phyloP scores from a whole-genome alignment of 331 rosid species.

The Acacia concinna region DNA sequence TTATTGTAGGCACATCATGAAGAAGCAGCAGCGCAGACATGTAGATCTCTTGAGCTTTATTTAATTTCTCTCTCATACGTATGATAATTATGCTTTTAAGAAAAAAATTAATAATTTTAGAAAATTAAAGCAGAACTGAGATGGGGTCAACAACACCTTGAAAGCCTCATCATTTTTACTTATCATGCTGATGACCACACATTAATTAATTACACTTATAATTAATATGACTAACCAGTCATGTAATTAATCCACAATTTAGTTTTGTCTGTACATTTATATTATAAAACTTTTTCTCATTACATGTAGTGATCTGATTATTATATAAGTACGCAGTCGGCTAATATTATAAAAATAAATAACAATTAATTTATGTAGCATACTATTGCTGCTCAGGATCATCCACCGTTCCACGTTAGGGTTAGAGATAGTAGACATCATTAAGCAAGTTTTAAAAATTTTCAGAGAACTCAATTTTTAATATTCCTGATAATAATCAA shows the following conservation, averaged over 20 bases:
- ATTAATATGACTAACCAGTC: too few species aligned
- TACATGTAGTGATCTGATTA: not conserved
- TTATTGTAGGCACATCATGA: conserved; percentile 34
- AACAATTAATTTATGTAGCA: not conserved
- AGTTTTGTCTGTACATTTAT: not conserved
- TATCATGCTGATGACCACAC: conserved; percentile 32
- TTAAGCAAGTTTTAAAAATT: conserved; percentile 3
- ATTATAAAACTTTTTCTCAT: not conserved
- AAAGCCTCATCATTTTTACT: conserved; percentile 33
- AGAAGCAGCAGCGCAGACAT: conserved; percentile 43
- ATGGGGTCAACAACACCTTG: conserved; percentile 43
- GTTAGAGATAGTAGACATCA: not conserved
- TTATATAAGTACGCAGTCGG: not conserved
- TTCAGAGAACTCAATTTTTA: conserved; percentile 11
- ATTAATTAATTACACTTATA: not conserved
- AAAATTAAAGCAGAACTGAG: conserved; percentile 16
- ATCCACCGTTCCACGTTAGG: conserved; percentile 20
- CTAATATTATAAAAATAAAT: not conserved
- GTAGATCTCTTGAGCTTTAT: not conserved
- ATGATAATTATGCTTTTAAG: conserved; percentile 36
- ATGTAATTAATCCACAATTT: too few species aligned
- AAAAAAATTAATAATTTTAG: conserved; percentile 12
- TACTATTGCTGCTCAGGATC: not conserved
- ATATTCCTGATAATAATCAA: conserved; percentile 8
- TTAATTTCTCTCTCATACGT: conserved; percentile 32